Evolutionary conservation across 2,329 filamentous ascomycete genomes (phyloP).

Genomic region (Zasmidium citrigriseum): DNA sequence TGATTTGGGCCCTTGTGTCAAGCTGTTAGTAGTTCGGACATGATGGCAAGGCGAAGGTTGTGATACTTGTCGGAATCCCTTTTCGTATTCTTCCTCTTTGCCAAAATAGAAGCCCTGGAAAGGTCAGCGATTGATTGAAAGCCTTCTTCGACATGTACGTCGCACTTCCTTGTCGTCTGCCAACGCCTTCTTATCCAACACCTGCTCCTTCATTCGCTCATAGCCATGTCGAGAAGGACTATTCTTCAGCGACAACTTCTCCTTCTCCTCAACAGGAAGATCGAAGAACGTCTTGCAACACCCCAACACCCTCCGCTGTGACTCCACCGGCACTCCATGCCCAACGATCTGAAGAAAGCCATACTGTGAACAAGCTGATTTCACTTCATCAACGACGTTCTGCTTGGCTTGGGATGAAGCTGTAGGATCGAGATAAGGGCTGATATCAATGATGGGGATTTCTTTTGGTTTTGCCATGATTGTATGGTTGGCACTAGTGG

Average conservation of each 20-base stretch:
- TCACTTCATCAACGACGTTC: slow-evolving; percentile 44
- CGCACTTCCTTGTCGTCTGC: slow-evolving; percentile 25
- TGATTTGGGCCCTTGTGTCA: slow-evolving; percentile 43
- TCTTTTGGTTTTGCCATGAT: slow-evolving; percentile 3
- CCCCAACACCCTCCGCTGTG: slow-evolving; percentile 20
- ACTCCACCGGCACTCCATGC: slow-evolving; percentile 40
- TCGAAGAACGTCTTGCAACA: slow-evolving; percentile 24
- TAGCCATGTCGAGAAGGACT: slow-evolving; percentile 24
- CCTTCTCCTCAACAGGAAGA: slow-evolving; percentile 21
- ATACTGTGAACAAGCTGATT: slow-evolving; percentile 40
- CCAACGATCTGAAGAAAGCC: slow-evolving; percentile 48
- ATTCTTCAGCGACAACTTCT: slow-evolving; percentile 23
- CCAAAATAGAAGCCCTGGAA: slow-evolving; percentile 33
- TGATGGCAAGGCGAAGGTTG: background rate
- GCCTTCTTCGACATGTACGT: background rate
- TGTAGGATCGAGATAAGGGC: slow-evolving; percentile 35
- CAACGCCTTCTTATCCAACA: slow-evolving; percentile 19
- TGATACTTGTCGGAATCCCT: slow-evolving; percentile 33
- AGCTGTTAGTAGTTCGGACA: background rate
- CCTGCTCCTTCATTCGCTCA: slow-evolving; percentile 17
- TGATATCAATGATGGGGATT: slow-evolving; percentile 45
- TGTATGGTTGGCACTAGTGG: background rate
- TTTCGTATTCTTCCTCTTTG: slow-evolving; percentile 25
- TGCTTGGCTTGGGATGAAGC: slow-evolving; percentile 36
- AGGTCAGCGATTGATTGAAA: background rate